Percentiles rank a stretch among this genome's conserved stretches.
These are phyloP conservation scores for Trypanosoma melophagium DNA, from an alignment of 208 protist species.

Conservation along the genomic window DNA sequence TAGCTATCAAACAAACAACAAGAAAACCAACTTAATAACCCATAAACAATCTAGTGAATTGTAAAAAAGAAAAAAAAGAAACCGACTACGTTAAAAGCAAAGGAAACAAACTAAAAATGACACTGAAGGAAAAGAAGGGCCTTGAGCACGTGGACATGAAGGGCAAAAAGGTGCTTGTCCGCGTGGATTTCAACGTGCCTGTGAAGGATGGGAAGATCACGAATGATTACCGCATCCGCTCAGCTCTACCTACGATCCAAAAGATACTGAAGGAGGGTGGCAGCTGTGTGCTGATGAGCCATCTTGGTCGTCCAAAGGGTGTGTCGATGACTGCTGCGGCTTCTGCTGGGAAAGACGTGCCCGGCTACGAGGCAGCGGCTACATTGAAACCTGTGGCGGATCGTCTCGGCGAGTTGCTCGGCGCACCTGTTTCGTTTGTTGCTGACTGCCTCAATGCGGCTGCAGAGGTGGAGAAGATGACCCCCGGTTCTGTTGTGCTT, in stretches of 20 bases:
- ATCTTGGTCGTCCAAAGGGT: slow-evolving; percentile 97
- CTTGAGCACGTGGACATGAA: slow-evolving; percentile 74
- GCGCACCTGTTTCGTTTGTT: slow-evolving; percentile 50
- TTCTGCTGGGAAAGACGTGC: slow-evolving; percentile 27
- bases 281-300: slow-evolving; percentile 93
- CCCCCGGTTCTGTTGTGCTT: too few relatives aligned
- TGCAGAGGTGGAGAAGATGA: slow-evolving; percentile 81
- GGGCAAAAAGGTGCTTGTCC: slow-evolving; percentile 95
- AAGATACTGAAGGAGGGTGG: slow-evolving; percentile 92
- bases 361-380: slow-evolving; percentile 50
- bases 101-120: slow-evolving; percentile 24
- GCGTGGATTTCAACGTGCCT: slow-evolving; percentile 98
- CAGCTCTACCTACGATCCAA: slow-evolving; percentile 94
- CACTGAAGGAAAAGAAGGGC: slow-evolving; percentile 71
- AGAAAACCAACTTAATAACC: background rate
- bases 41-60: background rate
- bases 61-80: slow-evolving; percentile 11
- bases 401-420: slow-evolving; percentile 66
- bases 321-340: slow-evolving; percentile 48
- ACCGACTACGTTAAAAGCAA: background rate
- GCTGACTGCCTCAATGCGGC: slow-evolving; percentile 74
- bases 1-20: background rate
- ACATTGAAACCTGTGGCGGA: slow-evolving; percentile 83
- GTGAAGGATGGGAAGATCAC: slow-evolving; percentile 89
- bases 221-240: slow-evolving; percentile 93